Conservation (phyloP, 139 green algal genomes). For the Volvox reticuliferus region DNA sequence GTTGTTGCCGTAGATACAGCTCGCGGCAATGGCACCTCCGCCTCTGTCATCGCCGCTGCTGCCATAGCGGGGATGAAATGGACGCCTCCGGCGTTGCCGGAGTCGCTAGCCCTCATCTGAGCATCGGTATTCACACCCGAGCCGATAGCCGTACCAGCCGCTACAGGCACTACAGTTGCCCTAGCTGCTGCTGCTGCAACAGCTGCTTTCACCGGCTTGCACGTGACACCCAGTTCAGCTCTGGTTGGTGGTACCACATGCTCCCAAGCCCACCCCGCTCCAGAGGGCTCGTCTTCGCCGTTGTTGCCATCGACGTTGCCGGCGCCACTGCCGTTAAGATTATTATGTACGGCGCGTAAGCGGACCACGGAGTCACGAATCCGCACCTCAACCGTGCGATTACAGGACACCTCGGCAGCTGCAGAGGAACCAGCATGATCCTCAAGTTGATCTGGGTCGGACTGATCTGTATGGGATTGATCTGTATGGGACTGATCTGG, state of each 20-base stretch:
- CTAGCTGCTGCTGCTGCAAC: neutral
- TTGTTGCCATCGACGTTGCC: neutral
- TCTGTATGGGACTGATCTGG: too few relatives aligned
- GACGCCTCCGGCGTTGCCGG: too few relatives aligned
- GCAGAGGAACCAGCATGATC: neutral
- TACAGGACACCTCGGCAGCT: neutral
- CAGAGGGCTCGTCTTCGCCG: neutral
- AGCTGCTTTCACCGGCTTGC: too few relatives aligned
- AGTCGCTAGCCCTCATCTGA: neutral
- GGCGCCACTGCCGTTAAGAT: neutral
- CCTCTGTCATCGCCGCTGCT: neutral
- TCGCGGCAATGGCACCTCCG: neutral
- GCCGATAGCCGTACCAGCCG: too few relatives aligned
- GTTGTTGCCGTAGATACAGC: too few relatives aligned
- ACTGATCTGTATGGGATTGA: too few relatives aligned
- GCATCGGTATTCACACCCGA: too few relatives aligned
- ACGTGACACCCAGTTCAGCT: neutral
- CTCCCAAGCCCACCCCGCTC: neutral
- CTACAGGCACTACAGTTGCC: too few relatives aligned
- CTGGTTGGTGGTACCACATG: neutral
- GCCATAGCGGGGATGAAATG: neutral
- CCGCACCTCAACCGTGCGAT: neutral
- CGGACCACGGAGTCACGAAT: neutral
- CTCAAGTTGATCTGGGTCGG: neutral
- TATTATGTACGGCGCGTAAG: neutral